Conservation (phyloP, 495 filamentous ascomycete species). For the Neurospora pannonica region DNA sequence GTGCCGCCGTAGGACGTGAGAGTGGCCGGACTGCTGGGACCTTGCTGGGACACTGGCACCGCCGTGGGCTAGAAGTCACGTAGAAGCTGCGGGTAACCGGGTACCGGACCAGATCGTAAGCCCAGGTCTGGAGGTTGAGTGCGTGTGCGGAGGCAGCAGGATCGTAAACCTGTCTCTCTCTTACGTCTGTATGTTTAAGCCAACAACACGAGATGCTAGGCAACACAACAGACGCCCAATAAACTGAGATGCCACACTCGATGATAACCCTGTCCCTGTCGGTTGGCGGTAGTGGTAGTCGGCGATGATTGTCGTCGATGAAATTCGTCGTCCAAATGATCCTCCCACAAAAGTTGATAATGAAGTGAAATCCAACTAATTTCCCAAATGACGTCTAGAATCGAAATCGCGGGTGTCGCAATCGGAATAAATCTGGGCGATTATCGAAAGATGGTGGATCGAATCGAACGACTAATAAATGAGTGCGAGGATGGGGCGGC, state of each 20-base stretch:
- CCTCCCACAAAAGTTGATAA: neutral
- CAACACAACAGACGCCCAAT: neutral
- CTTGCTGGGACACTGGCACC: neutral
- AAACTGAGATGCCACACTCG: neutral
- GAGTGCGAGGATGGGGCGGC: neutral
- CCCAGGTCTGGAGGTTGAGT: neutral
- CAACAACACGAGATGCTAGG: neutral
- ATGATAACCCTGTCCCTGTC: neutral
- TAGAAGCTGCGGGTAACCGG: neutral
- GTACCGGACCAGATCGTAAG: neutral
- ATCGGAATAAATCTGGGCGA: neutral
- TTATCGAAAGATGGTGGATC: neutral
- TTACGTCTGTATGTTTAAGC: neutral
- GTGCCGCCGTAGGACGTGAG: neutral
- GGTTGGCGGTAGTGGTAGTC: neutral
- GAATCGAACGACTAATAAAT: neutral
- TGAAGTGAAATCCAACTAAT: neutral
- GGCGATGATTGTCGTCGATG: neutral
- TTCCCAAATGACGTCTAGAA: neutral
- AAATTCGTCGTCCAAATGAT: neutral
- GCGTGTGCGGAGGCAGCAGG: neutral
- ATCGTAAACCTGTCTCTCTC: neutral
- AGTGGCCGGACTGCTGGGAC: neutral
- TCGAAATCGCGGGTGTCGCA: neutral
- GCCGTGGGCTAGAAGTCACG: neutral